phyloP scores from a whole-genome alignment of 23 red algal genomes.

The Cyanidium caldarium region DNA sequence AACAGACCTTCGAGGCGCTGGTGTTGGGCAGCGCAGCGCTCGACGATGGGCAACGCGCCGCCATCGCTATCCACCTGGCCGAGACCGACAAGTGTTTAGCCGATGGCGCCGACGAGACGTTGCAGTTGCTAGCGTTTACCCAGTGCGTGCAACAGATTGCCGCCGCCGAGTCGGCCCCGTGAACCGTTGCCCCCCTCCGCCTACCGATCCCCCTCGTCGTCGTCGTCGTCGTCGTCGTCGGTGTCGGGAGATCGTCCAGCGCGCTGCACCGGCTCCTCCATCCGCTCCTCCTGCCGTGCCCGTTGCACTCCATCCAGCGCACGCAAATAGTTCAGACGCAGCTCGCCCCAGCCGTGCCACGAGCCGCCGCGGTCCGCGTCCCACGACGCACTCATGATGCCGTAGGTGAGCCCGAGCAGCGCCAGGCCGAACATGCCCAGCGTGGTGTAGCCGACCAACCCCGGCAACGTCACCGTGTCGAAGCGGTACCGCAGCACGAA shows the following conservation, averaged over 20 bases:
- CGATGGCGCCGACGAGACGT: constrained; percentile 62
- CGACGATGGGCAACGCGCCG: constrained; percentile 61
- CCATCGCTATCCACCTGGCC: constrained; percentile 45
- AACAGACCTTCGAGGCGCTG: constrained; percentile 16
- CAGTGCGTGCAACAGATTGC: not conserved
- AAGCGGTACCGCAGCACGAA: constrained; percentile 46
- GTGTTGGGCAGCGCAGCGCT: constrained; percentile 15
- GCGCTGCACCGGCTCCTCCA: constrained; percentile 30
- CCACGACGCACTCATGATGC: constrained; percentile 59
- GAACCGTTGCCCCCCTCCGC: no score
- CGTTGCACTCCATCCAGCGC: constrained; percentile 33
- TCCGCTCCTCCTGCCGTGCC: constrained; percentile 26
- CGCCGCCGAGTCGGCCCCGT: no score
- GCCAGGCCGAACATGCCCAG: constrained; percentile 38
- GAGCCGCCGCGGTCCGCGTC: constrained; percentile 36
- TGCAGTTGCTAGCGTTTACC: constrained; percentile 29
- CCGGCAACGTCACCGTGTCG: constrained; percentile 41
- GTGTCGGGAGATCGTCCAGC: no score
- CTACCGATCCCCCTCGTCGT: not conserved
- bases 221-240: not conserved
- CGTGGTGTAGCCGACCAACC: constrained; percentile 39
- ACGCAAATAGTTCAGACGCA: constrained; percentile 21
- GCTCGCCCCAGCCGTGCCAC: constrained; percentile 32
- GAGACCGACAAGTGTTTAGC: constrained; percentile 44
- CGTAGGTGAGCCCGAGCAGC: constrained; percentile 54